phyloP scores from a whole-genome alignment of 352 stramenopile genomes.

The Phytophthora lateralis region DNA sequence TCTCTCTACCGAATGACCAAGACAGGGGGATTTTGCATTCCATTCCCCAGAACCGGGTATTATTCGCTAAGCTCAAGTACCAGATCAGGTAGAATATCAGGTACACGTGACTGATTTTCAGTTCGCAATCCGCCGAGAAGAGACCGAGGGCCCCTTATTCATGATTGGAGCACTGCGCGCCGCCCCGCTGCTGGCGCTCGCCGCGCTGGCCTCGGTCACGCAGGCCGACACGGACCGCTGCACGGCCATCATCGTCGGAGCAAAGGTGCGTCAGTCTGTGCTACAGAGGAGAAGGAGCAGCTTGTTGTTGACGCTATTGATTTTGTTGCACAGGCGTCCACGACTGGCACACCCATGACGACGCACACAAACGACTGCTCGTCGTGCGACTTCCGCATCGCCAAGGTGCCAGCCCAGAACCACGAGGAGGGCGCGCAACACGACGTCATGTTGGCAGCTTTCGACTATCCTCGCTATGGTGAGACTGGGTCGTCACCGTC shows the following conservation, averaged over 20 bases:
- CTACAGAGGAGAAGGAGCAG: background rate
- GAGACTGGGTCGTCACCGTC: background rate
- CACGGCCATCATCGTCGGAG: slow-evolving; percentile 80
- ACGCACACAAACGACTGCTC: slow-evolving; percentile 87
- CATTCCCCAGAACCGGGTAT: background rate
- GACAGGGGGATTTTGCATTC: background rate
- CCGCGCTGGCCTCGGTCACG: slow-evolving; percentile 10
- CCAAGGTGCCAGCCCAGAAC: slow-evolving; percentile 69
- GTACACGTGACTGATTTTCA: background rate
- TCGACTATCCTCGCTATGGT: slow-evolving; percentile 84
- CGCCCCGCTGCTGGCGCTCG: slow-evolving; percentile 24
- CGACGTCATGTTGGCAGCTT: slow-evolving; percentile 59
- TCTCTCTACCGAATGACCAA: too few relatives aligned
- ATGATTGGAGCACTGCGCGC: slow-evolving; percentile 16
- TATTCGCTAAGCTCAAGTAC: too few relatives aligned
- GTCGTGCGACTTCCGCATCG: slow-evolving; percentile 83
- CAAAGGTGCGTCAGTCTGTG: slow-evolving; percentile 47
- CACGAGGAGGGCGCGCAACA: slow-evolving; percentile 50
- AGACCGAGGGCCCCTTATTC: slow-evolving; percentile 13
- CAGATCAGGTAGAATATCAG: too few relatives aligned
- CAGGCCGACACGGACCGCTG: slow-evolving; percentile 60
- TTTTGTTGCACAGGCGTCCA: slow-evolving; percentile 49
- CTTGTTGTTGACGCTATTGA: slow-evolving; percentile 17
- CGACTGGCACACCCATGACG: slow-evolving; percentile 72
- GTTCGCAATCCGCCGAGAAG: slow-evolving; percentile 5